Percentiles rank a stretch among this genome's conserved stretches.
Evolutionary conservation across 768 basidiomycete species (phyloP).

Genomic region (Lactarius quietus): DNA sequence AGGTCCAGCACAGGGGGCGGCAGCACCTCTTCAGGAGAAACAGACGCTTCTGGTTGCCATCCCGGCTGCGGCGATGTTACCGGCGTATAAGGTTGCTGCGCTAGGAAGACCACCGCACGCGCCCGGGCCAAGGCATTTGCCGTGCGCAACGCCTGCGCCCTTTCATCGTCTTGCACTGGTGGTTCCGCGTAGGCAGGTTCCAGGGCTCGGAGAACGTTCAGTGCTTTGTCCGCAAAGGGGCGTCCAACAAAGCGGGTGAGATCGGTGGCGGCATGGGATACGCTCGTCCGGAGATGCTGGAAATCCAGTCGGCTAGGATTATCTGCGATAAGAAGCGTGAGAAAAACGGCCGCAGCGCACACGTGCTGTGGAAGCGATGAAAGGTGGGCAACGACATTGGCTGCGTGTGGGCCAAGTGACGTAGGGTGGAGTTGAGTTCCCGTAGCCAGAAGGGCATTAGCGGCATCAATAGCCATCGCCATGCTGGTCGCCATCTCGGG

Average conservation of each 20-base stretch:
- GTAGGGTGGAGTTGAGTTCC: constrained; percentile 74
- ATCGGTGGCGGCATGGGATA: constrained; percentile 62
- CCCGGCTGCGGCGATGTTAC: constrained; percentile 18
- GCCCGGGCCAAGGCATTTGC: constrained; percentile 76
- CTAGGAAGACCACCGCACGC: constrained; percentile 54
- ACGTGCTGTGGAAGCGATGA: constrained; percentile 81
- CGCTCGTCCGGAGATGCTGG: constrained; percentile 69
- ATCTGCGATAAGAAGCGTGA: constrained; percentile 83
- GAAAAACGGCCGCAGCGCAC: constrained; percentile 86
- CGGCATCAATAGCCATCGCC: constrained; percentile 71
- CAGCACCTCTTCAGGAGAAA: constrained; percentile 16
- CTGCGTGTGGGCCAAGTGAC: constrained; percentile 62
- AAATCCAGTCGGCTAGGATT: constrained; percentile 79
- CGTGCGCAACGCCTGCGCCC: constrained; percentile 55
- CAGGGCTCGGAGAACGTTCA: constrained; percentile 65
- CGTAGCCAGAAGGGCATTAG: constrained; percentile 74
- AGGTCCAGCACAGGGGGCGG: constrained; percentile 12
- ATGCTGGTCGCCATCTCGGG: constrained; percentile 42
- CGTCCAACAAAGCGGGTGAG: constrained; percentile 63
- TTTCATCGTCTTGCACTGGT: constrained; percentile 45
- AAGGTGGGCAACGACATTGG: constrained; percentile 78
- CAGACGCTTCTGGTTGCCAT: constrained; percentile 18
- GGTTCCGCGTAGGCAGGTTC: constrained; percentile 70
- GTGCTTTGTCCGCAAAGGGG: constrained; percentile 70
- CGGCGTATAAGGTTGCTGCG: constrained; percentile 48